Conservation (phyloP, 805 yeast genomes). For the Ogataea degrootiae region DNA sequence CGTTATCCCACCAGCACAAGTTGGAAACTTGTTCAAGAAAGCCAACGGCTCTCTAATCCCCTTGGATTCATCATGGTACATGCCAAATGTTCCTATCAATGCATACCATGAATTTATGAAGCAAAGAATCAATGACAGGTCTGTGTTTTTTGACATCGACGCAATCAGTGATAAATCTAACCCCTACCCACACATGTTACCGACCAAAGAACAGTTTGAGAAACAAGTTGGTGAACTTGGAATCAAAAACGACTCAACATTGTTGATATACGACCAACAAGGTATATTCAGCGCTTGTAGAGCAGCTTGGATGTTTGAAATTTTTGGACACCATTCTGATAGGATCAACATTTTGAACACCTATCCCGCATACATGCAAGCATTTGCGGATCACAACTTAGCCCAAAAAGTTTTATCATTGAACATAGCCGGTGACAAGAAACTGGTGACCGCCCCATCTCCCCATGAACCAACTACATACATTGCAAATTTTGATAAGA, state of each 20-base stretch:
- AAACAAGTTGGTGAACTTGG: conserved; percentile 52
- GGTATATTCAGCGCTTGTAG: conserved; percentile 89
- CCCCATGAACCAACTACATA: conserved; percentile 28
- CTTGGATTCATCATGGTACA: conserved; percentile 88
- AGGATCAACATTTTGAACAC: conserved; percentile 67
- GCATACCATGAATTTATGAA: conserved; percentile 54
- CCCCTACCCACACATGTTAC: conserved; percentile 89
- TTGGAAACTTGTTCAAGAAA: conserved; percentile 11
- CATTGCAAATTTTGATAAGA: conserved; percentile 31
- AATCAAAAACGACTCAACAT: conserved; percentile 45
- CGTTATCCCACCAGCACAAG: conserved; percentile 22
- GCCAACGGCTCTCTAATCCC: conserved; percentile 35
- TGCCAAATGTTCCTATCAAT: conserved; percentile 67
- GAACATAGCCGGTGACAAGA: conserved; percentile 20
- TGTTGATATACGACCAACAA: conserved; percentile 79
- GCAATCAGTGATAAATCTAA: conserved; percentile 53
- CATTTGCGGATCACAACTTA: conserved; percentile 22
- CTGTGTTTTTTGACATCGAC: conserved; percentile 79
- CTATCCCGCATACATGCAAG: conserved; percentile 35
- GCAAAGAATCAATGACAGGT: conserved; percentile 53
- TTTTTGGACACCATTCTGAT: conserved; percentile 63
- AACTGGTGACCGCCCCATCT: conserved; percentile 18
- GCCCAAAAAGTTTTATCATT: conserved; percentile 17
- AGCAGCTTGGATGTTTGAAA: conserved; percentile 83
- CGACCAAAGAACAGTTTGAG: conserved; percentile 53